Conservation (phyloP, 371 early-diverging fungal species). For the Chytridium lagenaria region DNA sequence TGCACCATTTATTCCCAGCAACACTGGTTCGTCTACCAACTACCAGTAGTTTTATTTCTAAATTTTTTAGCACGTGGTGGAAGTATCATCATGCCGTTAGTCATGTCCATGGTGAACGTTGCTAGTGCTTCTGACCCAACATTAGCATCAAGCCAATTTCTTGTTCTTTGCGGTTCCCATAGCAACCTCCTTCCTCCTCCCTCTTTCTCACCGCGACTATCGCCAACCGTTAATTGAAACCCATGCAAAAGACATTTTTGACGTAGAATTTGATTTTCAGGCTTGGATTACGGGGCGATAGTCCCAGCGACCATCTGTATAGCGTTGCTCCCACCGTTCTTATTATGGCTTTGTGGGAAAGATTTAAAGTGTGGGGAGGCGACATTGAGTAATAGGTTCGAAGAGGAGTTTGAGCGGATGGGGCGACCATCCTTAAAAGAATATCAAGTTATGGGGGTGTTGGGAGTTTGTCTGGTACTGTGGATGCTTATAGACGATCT, state of each 20-base stretch:
- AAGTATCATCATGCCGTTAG: constrained; percentile 45
- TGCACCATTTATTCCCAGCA: constrained; percentile 36
- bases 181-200: constrained; percentile 45
- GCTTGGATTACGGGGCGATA: constrained; percentile 33
- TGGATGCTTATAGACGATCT: constrained; percentile 74
- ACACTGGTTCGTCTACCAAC: constrained; percentile 27
- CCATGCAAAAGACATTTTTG: constrained; percentile 29
- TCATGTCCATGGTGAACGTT: constrained; percentile 33
- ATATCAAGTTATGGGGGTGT: constrained; percentile 60
- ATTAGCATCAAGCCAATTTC: constrained; percentile 27
- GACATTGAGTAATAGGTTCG: constrained; percentile 7
- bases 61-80: constrained; percentile 45
- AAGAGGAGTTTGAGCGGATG: constrained; percentile 28
- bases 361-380: background rate
- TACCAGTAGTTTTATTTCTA: constrained; percentile 2
- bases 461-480: constrained; percentile 62
- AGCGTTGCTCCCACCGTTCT: background rate
- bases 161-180: constrained; percentile 44
- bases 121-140: constrained; percentile 23
- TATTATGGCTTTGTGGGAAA: background rate
- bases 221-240: constrained; percentile 37
- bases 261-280: constrained; percentile 36
- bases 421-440: constrained; percentile 30
- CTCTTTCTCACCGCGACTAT: constrained; percentile 41
- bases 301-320: constrained; percentile 20